Conservation (phyloP, 2,329 filamentous ascomycete genomes). For the Phialophora chinensis region DNA sequence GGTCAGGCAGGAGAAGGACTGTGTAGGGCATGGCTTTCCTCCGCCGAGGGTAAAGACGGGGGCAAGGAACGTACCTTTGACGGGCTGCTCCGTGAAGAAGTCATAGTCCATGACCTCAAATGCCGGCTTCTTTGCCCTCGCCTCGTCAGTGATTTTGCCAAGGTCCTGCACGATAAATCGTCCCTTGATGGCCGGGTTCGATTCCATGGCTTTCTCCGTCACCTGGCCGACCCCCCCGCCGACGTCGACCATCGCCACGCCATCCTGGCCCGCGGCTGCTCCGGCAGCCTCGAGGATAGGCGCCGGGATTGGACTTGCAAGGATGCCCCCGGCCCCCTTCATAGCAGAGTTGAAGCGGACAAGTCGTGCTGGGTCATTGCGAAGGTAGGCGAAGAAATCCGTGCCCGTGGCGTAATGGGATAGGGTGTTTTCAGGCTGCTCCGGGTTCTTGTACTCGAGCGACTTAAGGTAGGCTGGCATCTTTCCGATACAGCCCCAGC, state of each 20-base stretch:
- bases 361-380: slow-evolving; percentile 16
- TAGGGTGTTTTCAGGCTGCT: slow-evolving; percentile 23
- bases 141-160: slow-evolving; percentile 42
- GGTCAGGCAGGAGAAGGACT: too few species aligned
- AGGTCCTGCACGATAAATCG: slow-evolving; percentile 48
- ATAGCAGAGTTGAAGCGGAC: slow-evolving; percentile 25
- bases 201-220: slow-evolving; percentile 33
- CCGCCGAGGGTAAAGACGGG: not conserved
- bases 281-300: slow-evolving; percentile 8
- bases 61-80: slow-evolving; percentile 38
- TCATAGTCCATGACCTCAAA: slow-evolving; percentile 41
- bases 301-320: slow-evolving; percentile 16
- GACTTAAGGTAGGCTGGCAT: slow-evolving; percentile 23
- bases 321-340: slow-evolving; percentile 16
- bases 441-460: slow-evolving; percentile 26
- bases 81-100: slow-evolving; percentile 44
- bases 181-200: slow-evolving; percentile 28
- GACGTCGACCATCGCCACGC: slow-evolving; percentile 43
- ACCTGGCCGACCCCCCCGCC: slow-evolving; percentile 40
- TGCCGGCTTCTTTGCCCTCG: slow-evolving; percentile 37
- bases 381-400: slow-evolving; percentile 25
- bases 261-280: slow-evolving; percentile 14
- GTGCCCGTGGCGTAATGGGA: slow-evolving; percentile 26
- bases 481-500: slow-evolving; percentile 23
- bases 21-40: not conserved